These are phyloP conservation scores for Thecaphora thlaspeos DNA, from an alignment of 1,284 basidiomycete species.

Conservation along the genomic window DNA sequence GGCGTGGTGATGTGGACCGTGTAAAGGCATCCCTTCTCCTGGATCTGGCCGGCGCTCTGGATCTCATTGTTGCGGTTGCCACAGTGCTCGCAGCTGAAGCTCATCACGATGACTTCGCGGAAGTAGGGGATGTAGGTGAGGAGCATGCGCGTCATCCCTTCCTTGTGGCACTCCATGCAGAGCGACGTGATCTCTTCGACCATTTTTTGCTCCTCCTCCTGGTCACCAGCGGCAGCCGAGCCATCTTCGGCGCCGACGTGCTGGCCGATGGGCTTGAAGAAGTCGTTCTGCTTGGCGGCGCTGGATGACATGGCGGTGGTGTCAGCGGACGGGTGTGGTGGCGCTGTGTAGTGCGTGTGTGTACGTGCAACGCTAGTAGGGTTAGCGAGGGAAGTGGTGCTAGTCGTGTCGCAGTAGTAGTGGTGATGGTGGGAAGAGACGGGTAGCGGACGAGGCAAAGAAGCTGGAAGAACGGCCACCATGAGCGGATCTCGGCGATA, in stretches of 20 bases:
- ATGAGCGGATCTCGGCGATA: no score
- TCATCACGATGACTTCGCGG: conserved; percentile 91
- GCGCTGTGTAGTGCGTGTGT: no score
- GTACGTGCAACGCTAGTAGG: no score
- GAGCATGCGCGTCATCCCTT: conserved; percentile 88
- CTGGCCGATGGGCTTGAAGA: conserved; percentile 48
- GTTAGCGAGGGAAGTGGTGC: no score
- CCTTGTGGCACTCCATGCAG: conserved; percentile 89
- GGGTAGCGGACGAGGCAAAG: no score
- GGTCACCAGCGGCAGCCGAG: conserved; percentile 1
- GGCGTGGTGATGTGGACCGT: conserved; percentile 73
- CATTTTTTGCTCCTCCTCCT: conserved; percentile 34
- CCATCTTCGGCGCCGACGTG: conserved; percentile 16
- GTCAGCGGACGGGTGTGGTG: no score
- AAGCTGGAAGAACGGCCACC: no score
- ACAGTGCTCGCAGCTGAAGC: conserved; percentile 92
- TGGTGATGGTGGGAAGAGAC: no score
- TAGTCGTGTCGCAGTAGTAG: no score
- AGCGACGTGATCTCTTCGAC: conserved; percentile 72
- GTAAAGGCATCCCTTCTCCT: conserved; percentile 67
- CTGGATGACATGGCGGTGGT: conserved; percentile 23
- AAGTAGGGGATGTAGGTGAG: conserved; percentile 96
- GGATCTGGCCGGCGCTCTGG: conserved; percentile 83
- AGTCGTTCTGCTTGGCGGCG: conserved; percentile 8
- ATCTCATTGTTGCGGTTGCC: conserved; percentile 90